Conservation (phyloP, 148 eudicot genomes). For the Linanthus parryae region DNA sequence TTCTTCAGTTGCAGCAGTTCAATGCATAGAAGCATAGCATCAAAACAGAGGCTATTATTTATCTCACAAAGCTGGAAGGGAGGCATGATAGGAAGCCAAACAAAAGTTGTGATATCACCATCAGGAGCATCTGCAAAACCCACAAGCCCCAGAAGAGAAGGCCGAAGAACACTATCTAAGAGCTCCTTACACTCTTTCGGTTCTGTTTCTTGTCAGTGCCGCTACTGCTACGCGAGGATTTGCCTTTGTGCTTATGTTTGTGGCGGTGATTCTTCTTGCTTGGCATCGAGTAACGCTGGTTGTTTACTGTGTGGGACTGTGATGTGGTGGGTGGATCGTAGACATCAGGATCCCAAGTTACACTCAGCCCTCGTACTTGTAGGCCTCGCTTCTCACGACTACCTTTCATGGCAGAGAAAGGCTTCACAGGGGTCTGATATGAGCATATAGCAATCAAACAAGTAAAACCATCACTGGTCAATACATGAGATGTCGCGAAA, state of each 20-base stretch:
- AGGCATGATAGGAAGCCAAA: no score
- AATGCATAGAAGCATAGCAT: no score
- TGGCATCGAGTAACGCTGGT: conserved; percentile 3
- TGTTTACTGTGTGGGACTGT: conserved; percentile 16
- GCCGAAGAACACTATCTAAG: no score
- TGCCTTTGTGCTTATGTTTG: conserved; percentile 18
- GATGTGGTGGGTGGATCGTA: conserved; percentile 19
- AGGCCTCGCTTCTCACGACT: conserved; percentile 16
- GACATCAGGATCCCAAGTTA: conserved; percentile 23
- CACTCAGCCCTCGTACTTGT: conserved; percentile 11
- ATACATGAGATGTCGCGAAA: conserved; percentile 5
- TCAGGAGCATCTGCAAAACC: no score
- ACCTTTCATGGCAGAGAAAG: conserved; percentile 19
- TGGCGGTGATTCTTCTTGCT: conserved; percentile 15
- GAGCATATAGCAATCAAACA: neutral
- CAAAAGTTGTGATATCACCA: no score
- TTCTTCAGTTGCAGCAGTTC: no score
- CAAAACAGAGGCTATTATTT: no score
- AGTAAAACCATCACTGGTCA: neutral
- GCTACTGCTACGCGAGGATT: conserved; percentile 11
- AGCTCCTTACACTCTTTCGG: no score
- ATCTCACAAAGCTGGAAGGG: no score
- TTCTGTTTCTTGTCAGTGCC: conserved; percentile 9
- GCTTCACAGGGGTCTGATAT: conserved; percentile 12
- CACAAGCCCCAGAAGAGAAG: no score